Percentiles rank a stretch among this genome's conserved stretches.
These are phyloP conservation scores for Pyrus communis DNA, from an alignment of 306 rosid genomes.

Conservation along the genomic window DNA sequence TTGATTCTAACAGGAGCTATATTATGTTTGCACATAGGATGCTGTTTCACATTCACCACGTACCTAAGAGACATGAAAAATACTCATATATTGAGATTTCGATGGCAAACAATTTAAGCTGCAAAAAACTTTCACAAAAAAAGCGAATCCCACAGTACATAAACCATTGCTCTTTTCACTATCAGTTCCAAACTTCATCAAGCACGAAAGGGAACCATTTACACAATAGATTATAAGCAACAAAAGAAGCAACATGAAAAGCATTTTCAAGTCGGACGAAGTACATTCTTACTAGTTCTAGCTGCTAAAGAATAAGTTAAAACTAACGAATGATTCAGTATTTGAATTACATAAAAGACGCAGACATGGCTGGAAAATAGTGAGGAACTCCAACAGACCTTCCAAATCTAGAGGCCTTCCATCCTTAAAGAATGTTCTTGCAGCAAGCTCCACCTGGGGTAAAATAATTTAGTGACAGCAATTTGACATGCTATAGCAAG, in stretches of 20 bases:
- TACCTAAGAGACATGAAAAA: background rate
- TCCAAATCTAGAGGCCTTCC: slow-evolving; percentile 76
- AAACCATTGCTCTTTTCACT: background rate
- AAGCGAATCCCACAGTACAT: background rate
- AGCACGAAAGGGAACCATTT: background rate
- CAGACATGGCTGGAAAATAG: background rate
- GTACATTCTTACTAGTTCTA: background rate
- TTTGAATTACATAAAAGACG: background rate
- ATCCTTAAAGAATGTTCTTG: slow-evolving; percentile 69
- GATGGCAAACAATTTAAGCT: background rate
- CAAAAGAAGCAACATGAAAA: background rate
- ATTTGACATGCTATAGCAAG: background rate
- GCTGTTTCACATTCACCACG: background rate
- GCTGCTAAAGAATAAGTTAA: background rate
- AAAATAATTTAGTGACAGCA: slow-evolving; percentile 12
- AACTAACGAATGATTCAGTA: background rate
- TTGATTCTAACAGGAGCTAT: background rate
- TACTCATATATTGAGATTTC: background rate
- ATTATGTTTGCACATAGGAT: background rate
- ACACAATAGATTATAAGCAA: background rate
- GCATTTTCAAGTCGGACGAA: background rate
- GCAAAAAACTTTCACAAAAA: background rate
- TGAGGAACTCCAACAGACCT: slow-evolving; percentile 44
- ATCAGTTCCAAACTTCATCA: background rate
- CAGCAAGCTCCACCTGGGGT: slow-evolving; percentile 73